A percentile compares a stretch with the other conserved stretches of the same genome.
phyloP scores from a whole-genome alignment of 768 basidiomycete species.

The Boletus bicolor region DNA sequence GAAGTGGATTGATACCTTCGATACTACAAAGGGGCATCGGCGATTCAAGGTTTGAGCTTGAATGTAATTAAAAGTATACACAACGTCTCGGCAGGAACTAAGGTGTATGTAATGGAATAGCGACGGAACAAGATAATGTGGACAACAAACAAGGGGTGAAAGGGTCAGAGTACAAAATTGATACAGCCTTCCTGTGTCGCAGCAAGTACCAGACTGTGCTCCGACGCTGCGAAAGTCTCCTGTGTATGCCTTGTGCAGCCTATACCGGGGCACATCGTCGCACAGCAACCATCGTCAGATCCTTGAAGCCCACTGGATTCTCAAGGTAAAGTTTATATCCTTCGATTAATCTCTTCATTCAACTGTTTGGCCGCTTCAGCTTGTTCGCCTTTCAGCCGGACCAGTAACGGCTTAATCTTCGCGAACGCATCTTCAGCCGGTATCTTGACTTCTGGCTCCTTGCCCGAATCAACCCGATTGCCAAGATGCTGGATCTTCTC shows the following conservation, averaged over 20 bases:
- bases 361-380: slow-evolving; percentile 66
- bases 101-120: slow-evolving; percentile 21
- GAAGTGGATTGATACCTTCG: slow-evolving; percentile 9
- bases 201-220: slow-evolving; percentile 18
- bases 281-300: slow-evolving; percentile 12
- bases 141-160: slow-evolving; percentile 15
- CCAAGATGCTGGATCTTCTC: slow-evolving; percentile 91
- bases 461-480: slow-evolving; percentile 51
- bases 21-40: slow-evolving; percentile 1
- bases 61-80: slow-evolving; percentile 27
- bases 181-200: slow-evolving; percentile 20
- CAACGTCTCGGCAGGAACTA: slow-evolving; percentile 23
- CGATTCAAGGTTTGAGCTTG: slow-evolving; percentile 16
- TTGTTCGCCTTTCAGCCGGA: slow-evolving; percentile 65
- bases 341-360: slow-evolving; percentile 22
- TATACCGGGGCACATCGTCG: slow-evolving; percentile 8
- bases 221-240: slow-evolving; percentile 14
- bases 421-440: slow-evolving; percentile 50
- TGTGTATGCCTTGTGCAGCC: slow-evolving; percentile 5
- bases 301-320: not conserved
- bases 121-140: slow-evolving; percentile 19
- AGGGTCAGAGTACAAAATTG: slow-evolving; percentile 23
- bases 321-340: no score
- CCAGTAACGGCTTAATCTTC: slow-evolving; percentile 55
- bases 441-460: slow-evolving; percentile 43